Percentiles rank a stretch among this genome's conserved stretches.
phyloP scores from a whole-genome alignment of 176 grass and related monocot genomes.

The Eragrostis curvula region DNA sequence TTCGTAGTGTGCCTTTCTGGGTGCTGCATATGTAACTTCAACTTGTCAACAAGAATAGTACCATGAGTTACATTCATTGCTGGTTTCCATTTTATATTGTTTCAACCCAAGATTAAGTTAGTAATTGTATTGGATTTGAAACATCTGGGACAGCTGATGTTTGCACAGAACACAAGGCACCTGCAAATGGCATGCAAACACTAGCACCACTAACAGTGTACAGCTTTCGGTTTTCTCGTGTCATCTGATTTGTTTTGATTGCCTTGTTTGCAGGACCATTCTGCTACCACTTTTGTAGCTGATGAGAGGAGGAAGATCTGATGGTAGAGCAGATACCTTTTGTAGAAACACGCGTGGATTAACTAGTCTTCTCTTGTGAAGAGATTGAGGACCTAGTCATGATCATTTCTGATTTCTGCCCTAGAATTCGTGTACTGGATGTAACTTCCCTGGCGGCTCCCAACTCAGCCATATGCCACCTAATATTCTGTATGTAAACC shows the following conservation, averaged over 20 bases:
- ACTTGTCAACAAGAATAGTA: not conserved
- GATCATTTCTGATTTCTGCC: not conserved
- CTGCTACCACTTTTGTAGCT: not conserved
- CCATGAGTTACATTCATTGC: not conserved
- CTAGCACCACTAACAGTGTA: not conserved
- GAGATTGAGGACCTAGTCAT: not conserved
- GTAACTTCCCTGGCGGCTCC: constrained; percentile 7
- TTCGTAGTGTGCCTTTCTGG: not conserved
- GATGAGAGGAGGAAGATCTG: constrained; percentile 27
- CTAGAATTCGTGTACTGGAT: not conserved
- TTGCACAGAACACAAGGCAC: not conserved
- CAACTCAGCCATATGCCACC: constrained; percentile 7
- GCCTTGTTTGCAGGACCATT: constrained; percentile 29
- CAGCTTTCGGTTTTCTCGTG: not conserved
- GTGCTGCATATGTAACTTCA: not conserved
- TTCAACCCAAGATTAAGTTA: not conserved
- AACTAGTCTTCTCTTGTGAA: not conserved
- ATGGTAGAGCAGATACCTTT: constrained; percentile 4
- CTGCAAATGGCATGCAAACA: not conserved
- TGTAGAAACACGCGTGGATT: not conserved
- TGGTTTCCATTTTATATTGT: not conserved
- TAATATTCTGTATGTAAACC: constrained; percentile 1
- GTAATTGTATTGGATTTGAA: constrained; percentile 21
- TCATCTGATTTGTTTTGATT: constrained; percentile 28
- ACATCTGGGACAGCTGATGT: not conserved